Conservation (phyloP, 2,329 filamentous ascomycete species). For the Stylonectria norvegica region DNA sequence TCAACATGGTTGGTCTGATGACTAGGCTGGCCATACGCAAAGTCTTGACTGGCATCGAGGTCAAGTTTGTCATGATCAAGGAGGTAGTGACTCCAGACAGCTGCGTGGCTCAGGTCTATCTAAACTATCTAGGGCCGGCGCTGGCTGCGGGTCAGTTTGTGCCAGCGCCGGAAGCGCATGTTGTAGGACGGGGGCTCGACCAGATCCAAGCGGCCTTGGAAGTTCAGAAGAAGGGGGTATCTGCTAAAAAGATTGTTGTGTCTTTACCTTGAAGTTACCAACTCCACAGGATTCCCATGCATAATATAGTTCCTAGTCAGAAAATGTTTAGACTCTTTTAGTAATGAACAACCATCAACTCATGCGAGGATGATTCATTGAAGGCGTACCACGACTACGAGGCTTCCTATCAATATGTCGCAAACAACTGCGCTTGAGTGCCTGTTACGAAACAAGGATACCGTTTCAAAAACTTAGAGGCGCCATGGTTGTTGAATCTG, state of each 20-base stretch:
- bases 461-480: too few relatives aligned
- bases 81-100: constrained; percentile 11
- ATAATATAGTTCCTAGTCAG: too few relatives aligned
- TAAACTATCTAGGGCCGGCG: constrained; percentile 25
- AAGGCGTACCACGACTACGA: too few relatives aligned
- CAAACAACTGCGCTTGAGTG: too few relatives aligned
- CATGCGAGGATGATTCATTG: too few relatives aligned
- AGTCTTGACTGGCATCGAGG: neutral
- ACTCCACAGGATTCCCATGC: too few relatives aligned
- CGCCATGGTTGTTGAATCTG: too few relatives aligned
- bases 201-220: constrained; percentile 30
- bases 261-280: neutral
- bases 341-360: too few relatives aligned
- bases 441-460: too few relatives aligned
- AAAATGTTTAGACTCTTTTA: too few relatives aligned
- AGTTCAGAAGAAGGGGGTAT: constrained; percentile 31
- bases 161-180: constrained; percentile 22
- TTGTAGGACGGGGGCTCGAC: constrained; percentile 31
- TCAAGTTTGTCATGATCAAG: constrained; percentile 2
- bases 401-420: too few relatives aligned
- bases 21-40: neutral
- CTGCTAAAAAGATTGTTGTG: constrained; percentile 38
- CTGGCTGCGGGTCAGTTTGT: constrained; percentile 23
- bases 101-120: constrained; percentile 22
- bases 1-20: neutral